phyloP scores from a whole-genome alignment of 371 early-diverging fungal species.

The Mucor circinelloides region DNA sequence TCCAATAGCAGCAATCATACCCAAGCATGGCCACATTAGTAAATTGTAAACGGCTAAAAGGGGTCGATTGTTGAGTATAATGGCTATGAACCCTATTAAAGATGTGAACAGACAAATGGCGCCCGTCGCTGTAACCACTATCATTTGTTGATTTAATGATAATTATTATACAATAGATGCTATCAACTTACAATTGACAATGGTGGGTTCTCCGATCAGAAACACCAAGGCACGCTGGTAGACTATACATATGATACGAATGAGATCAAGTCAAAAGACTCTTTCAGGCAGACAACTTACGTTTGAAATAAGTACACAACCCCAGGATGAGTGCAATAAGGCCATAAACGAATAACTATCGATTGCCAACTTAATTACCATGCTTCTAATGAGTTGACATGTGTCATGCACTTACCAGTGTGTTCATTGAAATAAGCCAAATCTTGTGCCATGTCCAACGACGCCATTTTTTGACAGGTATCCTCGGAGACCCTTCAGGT shows the following conservation, averaged over 20 bases:
- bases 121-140: slow-evolving; percentile 52
- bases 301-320: slow-evolving; percentile 11
- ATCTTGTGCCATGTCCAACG: slow-evolving; percentile 14
- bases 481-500: neutral
- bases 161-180: neutral
- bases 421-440: neutral
- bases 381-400: too few relatives aligned
- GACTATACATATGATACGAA: neutral
- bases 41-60: slow-evolving; percentile 50
- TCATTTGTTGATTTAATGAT: neutral
- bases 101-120: slow-evolving; percentile 47
- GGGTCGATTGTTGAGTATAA: slow-evolving; percentile 52
- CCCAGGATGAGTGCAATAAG: slow-evolving; percentile 5
- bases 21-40: slow-evolving; percentile 58
- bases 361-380: neutral
- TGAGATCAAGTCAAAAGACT: neutral
- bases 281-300: neutral
- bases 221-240: slow-evolving; percentile 5
- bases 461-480: slow-evolving; percentile 13
- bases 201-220: slow-evolving; percentile 1
- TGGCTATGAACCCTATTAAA: slow-evolving; percentile 52
- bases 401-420: neutral
- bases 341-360: slow-evolving; percentile 9
- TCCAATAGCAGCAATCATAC: slow-evolving; percentile 54
- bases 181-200: slow-evolving; percentile 4